Base-by-base conservation (phyloP, 2,329 filamentous ascomycete genomes). In the Phyllosticta citribraziliensis region DNA sequence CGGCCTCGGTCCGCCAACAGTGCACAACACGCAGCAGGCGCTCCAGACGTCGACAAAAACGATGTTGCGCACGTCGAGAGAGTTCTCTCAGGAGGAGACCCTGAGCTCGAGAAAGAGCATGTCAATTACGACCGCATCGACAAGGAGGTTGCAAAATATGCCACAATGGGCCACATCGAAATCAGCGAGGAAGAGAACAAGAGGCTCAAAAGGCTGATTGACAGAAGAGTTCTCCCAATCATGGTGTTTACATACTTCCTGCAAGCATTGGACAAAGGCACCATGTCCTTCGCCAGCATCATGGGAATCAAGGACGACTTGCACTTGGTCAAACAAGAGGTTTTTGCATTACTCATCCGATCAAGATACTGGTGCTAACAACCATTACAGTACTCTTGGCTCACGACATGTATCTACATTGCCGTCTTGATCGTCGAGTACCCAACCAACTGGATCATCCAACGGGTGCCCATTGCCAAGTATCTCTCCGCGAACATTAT, bases 141-240 rank as follows among this genome's bases (percentile, higher is more conserved):
- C 73, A 79, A 81, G 60, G 88, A 91, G 73, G 76, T 91, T 47
- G 85, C 86, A 56, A 82, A 86, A 70, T 91, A 91, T 74, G 82
- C 84, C 27, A 79, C 79, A 20, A 79, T 80, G 20, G 78, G 70
- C 19, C 76, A 75, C 5, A 75, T 89, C 56, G 74, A 82, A 1
- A 84, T 91, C 67, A 77, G 80, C 3, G 74, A 78, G 1, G 83
- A 82, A 62, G 83, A 87, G 59, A 85, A 83, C 71, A 78, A 73
- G 50, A 77, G 86, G 30, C 77, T 83, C 5, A 70, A 83, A 50
- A 74, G 76, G 27, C 76, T 75, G 64, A 82, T 83, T 60, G 81
- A 83, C 66, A 67, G 78, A 24, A 69, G 75, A 57, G 75, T 84
- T 22, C 70, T 83, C 12, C 80, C 81, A 0, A 76, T 82, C 59